phyloP scores from a whole-genome alignment of 2,329 filamentous ascomycete species.

The Xylaria digitata region DNA sequence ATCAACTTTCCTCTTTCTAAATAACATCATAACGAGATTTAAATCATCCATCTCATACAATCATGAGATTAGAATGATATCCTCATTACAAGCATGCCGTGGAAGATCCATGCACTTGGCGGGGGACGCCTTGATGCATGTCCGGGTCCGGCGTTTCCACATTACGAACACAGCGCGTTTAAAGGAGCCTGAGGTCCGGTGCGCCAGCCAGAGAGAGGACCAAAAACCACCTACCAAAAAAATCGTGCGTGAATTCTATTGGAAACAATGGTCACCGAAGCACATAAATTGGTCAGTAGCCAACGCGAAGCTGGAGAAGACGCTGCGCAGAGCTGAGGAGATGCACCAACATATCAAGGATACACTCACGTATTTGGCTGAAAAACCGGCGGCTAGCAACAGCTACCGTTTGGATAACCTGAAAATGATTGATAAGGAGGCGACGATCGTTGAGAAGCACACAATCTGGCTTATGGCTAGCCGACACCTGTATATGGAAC shows the following conservation, averaged over 20 bases:
- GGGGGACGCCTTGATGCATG: neutral
- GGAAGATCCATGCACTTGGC: neutral
- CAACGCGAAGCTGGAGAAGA: too few relatives aligned
- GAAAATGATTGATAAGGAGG: neutral
- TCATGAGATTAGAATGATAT: neutral
- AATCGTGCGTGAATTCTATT: too few relatives aligned
- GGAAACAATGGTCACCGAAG: too few relatives aligned
- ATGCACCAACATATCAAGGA: too few relatives aligned
- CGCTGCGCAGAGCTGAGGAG: too few relatives aligned
- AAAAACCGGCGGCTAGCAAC: neutral
- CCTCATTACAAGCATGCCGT: neutral
- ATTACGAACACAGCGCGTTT: neutral
- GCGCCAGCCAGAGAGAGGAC: neutral
- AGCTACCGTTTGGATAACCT: neutral
- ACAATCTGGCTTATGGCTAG: neutral
- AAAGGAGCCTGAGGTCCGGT: neutral
- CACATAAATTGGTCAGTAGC: too few relatives aligned
- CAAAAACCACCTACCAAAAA: neutral
- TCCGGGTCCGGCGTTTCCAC: neutral
- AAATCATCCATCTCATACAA: neutral
- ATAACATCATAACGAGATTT: neutral
- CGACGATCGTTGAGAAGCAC: neutral
- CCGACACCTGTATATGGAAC: neutral
- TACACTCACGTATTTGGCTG: neutral
- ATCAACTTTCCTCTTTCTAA: neutral